Percentiles rank a stretch among this genome's conserved stretches.
Evolutionary conservation across 2,329 filamentous ascomycete genomes (phyloP).

Genomic region (Neofusicoccum ribis): DNA sequence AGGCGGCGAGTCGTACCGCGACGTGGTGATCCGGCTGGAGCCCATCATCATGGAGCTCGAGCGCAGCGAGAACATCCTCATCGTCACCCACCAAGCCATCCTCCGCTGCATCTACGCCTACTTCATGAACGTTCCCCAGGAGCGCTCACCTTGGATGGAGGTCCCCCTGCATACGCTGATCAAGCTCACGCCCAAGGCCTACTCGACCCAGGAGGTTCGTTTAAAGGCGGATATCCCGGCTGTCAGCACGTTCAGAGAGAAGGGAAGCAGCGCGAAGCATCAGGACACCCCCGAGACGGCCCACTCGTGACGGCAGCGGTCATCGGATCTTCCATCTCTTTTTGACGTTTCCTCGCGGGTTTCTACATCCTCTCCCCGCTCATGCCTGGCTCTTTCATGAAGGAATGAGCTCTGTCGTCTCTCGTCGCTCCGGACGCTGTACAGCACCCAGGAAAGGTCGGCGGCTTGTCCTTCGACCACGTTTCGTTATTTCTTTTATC

Average conservation of each 20-base stretch:
- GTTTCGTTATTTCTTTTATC: neutral
- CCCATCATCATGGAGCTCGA: constrained; percentile 99
- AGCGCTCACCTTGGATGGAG: constrained; percentile 96
- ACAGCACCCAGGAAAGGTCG: neutral
- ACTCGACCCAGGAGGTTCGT: constrained; percentile 86
- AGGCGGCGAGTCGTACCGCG: constrained; percentile 91
- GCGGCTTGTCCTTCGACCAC: neutral
- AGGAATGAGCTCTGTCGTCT: neutral
- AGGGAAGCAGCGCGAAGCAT: constrained; percentile 55
- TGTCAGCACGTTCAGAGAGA: constrained; percentile 93
- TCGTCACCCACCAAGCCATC: constrained; percentile 96
- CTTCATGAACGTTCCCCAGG: constrained; percentile 96
- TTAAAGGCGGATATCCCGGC: constrained; percentile 91
- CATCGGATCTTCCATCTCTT: neutral
- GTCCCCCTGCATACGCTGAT: constrained; percentile 95
- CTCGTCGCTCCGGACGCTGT: neutral
- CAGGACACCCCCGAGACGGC: neutral
- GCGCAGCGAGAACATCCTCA: constrained; percentile 92
- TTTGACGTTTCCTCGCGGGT: neutral
- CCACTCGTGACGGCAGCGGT: neutral
- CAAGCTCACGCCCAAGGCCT: constrained; percentile 91
- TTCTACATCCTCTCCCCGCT: neutral
- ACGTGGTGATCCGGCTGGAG: constrained; percentile 95
- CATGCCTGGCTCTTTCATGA: neutral
- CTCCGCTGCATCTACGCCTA: constrained; percentile 97